phyloP scores from a whole-genome alignment of 2,329 filamentous ascomycete species.

The Madurella fahalii region DNA sequence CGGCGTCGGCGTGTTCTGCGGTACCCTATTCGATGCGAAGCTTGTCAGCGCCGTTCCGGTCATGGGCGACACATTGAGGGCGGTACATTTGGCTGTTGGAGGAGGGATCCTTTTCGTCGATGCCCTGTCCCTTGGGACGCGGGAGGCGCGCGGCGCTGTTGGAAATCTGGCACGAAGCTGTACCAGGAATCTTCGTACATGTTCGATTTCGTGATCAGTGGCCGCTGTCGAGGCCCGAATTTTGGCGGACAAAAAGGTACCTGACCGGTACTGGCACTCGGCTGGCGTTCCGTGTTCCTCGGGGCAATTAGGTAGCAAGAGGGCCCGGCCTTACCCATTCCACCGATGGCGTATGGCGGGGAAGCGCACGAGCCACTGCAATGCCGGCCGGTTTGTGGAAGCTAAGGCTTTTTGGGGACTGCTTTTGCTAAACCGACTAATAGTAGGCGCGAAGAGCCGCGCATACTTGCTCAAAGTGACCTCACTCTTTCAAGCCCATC shows the following conservation, averaged over 20 bases:
- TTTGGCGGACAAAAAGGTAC: not conserved
- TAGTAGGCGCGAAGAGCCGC: too few relatives aligned
- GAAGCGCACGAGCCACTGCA: too few relatives aligned
- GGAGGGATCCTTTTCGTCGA: slow-evolving; percentile 63
- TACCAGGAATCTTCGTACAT: slow-evolving; percentile 89
- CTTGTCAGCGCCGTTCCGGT: slow-evolving; percentile 6
- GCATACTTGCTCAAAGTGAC: not conserved
- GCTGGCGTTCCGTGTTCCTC: not conserved
- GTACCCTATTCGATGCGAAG: slow-evolving; percentile 43
- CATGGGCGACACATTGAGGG: not conserved
- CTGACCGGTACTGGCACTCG: not conserved
- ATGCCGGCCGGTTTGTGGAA: too few relatives aligned
- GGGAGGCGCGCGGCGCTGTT: slow-evolving; percentile 41
- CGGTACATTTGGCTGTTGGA: slow-evolving; percentile 62
- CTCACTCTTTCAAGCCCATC: not conserved
- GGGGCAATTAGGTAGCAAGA: not conserved
- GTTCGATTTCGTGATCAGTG: not conserved
- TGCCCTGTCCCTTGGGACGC: slow-evolving; percentile 49
- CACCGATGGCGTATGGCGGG: too few relatives aligned
- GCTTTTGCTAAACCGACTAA: too few relatives aligned
- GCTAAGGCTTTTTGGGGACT: too few relatives aligned
- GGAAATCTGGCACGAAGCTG: slow-evolving; percentile 64
- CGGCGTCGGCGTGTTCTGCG: slow-evolving; percentile 46
- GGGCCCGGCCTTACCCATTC: too few relatives aligned
- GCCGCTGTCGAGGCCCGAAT: not conserved